Base-by-base conservation (phyloP, 2,329 filamentous ascomycete species). In the Diaporthe ampelina region DNA sequence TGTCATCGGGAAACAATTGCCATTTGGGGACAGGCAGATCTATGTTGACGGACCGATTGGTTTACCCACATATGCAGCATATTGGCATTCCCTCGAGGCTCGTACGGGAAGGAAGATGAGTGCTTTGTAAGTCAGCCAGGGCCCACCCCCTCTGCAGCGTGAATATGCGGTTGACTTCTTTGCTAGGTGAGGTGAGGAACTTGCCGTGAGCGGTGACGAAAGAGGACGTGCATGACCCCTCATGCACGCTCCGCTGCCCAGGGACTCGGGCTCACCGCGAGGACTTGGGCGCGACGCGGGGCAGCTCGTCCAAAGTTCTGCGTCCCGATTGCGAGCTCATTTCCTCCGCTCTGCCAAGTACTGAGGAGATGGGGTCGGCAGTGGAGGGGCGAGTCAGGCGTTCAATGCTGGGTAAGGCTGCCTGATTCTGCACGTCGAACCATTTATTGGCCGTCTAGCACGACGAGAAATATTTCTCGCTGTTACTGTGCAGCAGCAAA, bases 271-370 rank as follows among this genome's bases (percentile, higher is more conserved):
- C 29, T 54, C 63, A 68, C 63, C 63, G 63, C n/a, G 32, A 68
- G 48, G 32, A 11, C 48, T 19, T 24, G 63, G 24, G 32, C 29
- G 29, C 29, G 29, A 54, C 63, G 63, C 63, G 63, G 63, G 48
- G 63, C 63, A 54, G 63, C n/a, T 54, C 32, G 63, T 68, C 48
- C 48, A 37, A 54, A 26, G 32, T 54, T 68, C 26, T 54, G 32
- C 7, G 45, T 13, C 6, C 63, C 63, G 63, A 50, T 17, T 17
- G 11, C n/a, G 63, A 37, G 4, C 32, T 67, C 21, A 68, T 68
- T 40, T 40, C 63, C 63, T 68, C 63, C n/a, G n/a, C 63, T 68
- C 63, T 68, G 63, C 63, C 63, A 68, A 68, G 63, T 11, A 52
- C 10, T 40, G 32, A 54, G 13, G 40, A 26, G 29, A 68, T 68